Base-by-base conservation (phyloP, 208 protist genomes). In the Acanthamoeba lenticulata region DNA sequence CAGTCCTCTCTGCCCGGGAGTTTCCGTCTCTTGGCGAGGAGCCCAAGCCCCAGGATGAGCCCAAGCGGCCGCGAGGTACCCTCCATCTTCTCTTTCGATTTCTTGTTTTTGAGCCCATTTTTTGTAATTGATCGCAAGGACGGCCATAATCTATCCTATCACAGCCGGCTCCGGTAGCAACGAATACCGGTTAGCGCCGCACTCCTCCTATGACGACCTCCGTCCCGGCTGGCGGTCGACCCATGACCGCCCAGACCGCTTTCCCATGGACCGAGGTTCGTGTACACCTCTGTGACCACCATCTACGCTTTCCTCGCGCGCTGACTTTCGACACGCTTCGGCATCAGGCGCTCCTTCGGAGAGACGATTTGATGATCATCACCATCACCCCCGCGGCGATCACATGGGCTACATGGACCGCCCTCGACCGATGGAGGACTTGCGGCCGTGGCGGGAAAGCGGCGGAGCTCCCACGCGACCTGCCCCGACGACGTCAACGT, bases 1-100 rank as follows among this genome's bases (percentile, higher is more conserved):
- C n/a, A 3, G 67, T 45, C 3, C 74, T 85, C 42, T 85, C 74
- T 3, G 29, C 74, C n/a, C 49, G 19, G 32, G 74, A 85, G 74
- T 85, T 85, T 19, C 74, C 74, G 7, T 85, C 74, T 9, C 74
- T 85, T 5, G 74, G 74, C 42, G 74, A 85, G 44, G 74, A 85
- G 74, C 74, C 74, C 32, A 47, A 47, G 42, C 42, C 42, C 0
- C 32, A 45, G 67, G 74, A 85, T 40, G 44, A 85, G 27, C n/a
- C 44, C 7, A 85, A 19, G 7, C 74, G 74, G 13, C 38, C 74
- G 7, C 38, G 74, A 85, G 74, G 74, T 85, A 85, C 1, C 36
- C 44, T 5, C n/a, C 11, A 55, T 2, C 67, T 79, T 45, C 65
- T 3, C 17, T 40, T 38, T 74, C 65, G 36, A 34, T 65, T 34